Conservation (phyloP, 169 alveolate genomes). For the Cryptosporidium sp. region DNA sequence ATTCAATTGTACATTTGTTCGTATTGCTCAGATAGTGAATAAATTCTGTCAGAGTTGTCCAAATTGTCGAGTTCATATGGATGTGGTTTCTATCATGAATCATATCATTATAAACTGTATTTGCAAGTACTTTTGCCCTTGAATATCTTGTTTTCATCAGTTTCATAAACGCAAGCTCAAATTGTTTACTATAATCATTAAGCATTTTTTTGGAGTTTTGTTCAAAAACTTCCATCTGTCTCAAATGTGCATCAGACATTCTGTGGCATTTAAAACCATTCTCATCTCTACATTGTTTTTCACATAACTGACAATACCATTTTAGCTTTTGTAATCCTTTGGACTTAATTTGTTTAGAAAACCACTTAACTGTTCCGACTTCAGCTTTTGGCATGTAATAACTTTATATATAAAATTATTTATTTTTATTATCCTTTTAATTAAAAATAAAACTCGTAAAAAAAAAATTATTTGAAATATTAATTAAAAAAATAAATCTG, state of each 20-base stretch:
- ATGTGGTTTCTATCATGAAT: slow-evolving; percentile 92
- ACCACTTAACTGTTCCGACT: slow-evolving; percentile 94
- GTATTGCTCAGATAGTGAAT: slow-evolving; percentile 89
- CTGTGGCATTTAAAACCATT: slow-evolving; percentile 95
- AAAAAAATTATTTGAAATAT: not conserved
- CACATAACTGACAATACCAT: slow-evolving; percentile 96
- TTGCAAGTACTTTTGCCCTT: slow-evolving; percentile 87
- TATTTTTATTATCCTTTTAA: not conserved
- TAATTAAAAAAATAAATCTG: not conserved
- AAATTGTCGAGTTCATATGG: slow-evolving; percentile 95
- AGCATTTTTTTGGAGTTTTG: slow-evolving; percentile 90
- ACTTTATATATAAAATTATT: not conserved
- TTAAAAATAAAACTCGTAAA: not conserved
- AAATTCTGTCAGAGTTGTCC: slow-evolving; percentile 92
- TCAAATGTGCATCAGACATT: slow-evolving; percentile 92
- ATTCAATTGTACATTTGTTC: slow-evolving; percentile 91
- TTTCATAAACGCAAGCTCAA: slow-evolving; percentile 91
- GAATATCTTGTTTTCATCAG: slow-evolving; percentile 89
- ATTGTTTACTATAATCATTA: slow-evolving; percentile 92
- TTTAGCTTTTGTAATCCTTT: slow-evolving; percentile 93
- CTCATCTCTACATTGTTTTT: slow-evolving; percentile 95
- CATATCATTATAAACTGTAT: slow-evolving; percentile 90
- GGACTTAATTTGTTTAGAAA: slow-evolving; percentile 93
- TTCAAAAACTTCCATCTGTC: slow-evolving; percentile 92
- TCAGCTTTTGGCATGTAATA: slow-evolving; percentile 88